A percentile compares a stretch with the other conserved stretches of the same genome.
phyloP scores from a whole-genome alignment of 169 alveolate genomes.

The Babesia microti region DNA sequence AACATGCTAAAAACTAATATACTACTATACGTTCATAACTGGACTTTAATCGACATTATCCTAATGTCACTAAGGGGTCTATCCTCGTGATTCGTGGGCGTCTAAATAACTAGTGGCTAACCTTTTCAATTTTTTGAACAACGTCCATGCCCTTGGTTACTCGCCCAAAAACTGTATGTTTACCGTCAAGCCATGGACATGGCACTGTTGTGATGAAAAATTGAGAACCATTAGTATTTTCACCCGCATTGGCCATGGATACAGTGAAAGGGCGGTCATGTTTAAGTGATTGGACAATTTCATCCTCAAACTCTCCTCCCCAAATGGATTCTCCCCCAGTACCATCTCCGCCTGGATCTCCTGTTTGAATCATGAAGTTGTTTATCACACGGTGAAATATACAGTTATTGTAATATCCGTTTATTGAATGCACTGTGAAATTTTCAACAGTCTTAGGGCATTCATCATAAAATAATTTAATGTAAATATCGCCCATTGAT shows the following conservation, averaged over 20 bases:
- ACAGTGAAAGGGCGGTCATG: conserved; percentile 89
- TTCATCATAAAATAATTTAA: conserved; percentile 77
- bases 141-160: conserved; percentile 88
- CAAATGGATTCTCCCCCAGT: conserved; percentile 93
- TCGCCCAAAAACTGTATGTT: conserved; percentile 96
- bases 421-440: conserved; percentile 85
- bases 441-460: conserved; percentile 94
- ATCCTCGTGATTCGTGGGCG: conserved; percentile 59
- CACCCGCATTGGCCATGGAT: conserved; percentile 99
- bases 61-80: conserved; percentile 54
- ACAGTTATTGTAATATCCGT: conserved; percentile 78
- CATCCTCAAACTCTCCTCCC: conserved; percentile 92
- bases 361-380: conserved; percentile 97
- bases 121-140: conserved; percentile 81
- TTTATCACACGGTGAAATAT: conserved; percentile 80
- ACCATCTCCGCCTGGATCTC: conserved; percentile 98
- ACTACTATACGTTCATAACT: not conserved
- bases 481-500: conserved; percentile 92
- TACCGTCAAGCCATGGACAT: conserved; percentile 92
- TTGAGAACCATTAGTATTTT: conserved; percentile 93
- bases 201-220: conserved; percentile 95
- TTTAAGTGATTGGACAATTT: conserved; percentile 80
- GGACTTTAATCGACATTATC: conserved; percentile 48
- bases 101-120: conserved; percentile 25
- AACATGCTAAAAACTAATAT: not conserved